These are phyloP conservation scores for Solanum clarkiae DNA, from an alignment of 257 asterid species.

Conservation along the genomic window DNA sequence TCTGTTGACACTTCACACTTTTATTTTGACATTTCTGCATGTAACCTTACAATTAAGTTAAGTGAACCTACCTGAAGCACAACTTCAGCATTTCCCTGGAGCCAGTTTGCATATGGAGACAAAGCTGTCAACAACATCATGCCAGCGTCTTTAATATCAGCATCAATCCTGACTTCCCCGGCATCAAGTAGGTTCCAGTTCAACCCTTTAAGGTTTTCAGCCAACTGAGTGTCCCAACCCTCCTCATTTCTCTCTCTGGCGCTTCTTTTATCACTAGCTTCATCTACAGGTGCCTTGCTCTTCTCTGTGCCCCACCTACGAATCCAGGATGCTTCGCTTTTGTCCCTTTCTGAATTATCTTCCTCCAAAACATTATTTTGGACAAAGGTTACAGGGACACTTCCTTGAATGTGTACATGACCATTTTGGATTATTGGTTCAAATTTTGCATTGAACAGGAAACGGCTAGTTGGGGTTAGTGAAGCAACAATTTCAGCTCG, in stretches of 20 bases:
- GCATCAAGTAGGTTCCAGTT: conserved; percentile 94
- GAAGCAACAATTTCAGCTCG: conserved; percentile 98
- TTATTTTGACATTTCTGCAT: background rate
- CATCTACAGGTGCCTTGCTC: conserved; percentile 52
- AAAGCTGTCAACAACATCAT: conserved; percentile 95
- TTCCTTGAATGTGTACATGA: conserved; percentile 90
- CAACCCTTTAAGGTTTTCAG: conserved; percentile 88
- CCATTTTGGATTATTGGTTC: conserved; percentile 89
- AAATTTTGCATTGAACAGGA: conserved; percentile 87
- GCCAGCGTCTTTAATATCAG: conserved; percentile 96
- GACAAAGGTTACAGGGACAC: conserved; percentile 74
- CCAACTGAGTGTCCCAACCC: conserved; percentile 78
- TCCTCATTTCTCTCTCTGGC: conserved; percentile 75
- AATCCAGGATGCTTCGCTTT: conserved; percentile 58
- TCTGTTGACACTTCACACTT: background rate
- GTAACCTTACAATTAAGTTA: background rate
- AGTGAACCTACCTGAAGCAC: conserved; percentile 68
- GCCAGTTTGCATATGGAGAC: conserved; percentile 98
- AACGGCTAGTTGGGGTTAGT: conserved; percentile 77
- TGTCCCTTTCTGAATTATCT: conserved; percentile 55
- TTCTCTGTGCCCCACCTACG: conserved; percentile 63
- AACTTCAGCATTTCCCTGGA: conserved; percentile 94
- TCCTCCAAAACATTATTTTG: conserved; percentile 53
- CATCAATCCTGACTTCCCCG: conserved; percentile 95
- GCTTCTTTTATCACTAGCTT: conserved; percentile 56